These are phyloP conservation scores for Amphichorda felina DNA, from an alignment of 2,329 filamentous ascomycete genomes.

Conservation along the genomic window DNA sequence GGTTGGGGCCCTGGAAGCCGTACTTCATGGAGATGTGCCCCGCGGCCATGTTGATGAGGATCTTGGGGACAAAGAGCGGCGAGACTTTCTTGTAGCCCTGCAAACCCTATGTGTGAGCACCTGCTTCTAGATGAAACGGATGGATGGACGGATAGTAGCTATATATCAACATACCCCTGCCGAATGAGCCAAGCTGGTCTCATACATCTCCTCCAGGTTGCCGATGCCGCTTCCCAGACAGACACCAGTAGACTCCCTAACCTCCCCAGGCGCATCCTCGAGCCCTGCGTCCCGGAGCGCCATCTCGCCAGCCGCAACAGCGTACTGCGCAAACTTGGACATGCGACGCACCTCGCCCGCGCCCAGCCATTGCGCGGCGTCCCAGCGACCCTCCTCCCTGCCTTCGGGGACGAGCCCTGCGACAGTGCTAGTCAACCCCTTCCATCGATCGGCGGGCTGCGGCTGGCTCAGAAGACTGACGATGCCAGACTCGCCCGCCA, in stretches of 20 bases:
- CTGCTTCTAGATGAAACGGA: neutral
- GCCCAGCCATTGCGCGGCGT: constrained; percentile 39
- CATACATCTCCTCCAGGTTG: constrained; percentile 82
- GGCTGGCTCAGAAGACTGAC: constrained; percentile 56
- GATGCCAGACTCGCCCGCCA: constrained; percentile 72
- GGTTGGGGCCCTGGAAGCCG: constrained; percentile 83
- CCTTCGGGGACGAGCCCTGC: constrained; percentile 65
- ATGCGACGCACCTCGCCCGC: constrained; percentile 57
- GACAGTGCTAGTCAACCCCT: constrained; percentile 68
- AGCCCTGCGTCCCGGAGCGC: constrained; percentile 75
- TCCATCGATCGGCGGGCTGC: constrained; percentile 47
- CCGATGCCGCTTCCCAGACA: constrained; percentile 94
- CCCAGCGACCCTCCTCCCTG: constrained; percentile 32
- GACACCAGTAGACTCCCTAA: constrained; percentile 71
- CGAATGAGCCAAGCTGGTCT: constrained; percentile 67
- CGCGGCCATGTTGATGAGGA: constrained; percentile 89
- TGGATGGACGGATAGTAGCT: neutral
- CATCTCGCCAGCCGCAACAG: constrained; percentile 75
- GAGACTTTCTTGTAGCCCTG: constrained; percentile 90
- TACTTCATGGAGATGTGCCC: constrained; percentile 91
- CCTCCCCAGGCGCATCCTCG: constrained; percentile 46
- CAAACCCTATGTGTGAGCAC: neutral
- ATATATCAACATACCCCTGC: constrained; percentile 43
- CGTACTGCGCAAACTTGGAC: constrained; percentile 88
- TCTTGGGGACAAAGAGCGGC: constrained; percentile 82